Conservation (phyloP, 192 early-diverging fungal species). For the Gaertneriomyces sp. region DNA sequence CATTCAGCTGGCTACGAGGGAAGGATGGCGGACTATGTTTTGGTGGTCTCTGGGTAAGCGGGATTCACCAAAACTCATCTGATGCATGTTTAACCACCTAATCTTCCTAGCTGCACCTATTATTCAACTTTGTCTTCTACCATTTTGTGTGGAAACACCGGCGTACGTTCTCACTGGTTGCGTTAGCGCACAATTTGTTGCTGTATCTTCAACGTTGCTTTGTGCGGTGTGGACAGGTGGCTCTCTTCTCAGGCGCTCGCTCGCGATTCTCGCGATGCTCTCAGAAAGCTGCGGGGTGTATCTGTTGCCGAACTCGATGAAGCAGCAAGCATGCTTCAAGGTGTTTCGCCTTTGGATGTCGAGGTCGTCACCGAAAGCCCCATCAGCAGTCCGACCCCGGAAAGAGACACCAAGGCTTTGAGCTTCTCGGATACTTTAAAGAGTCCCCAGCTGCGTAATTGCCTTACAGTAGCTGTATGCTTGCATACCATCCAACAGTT, state of each 20-base stretch:
- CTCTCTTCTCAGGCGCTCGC: constrained; percentile 54
- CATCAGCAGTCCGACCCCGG: background rate
- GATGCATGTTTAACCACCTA: background rate
- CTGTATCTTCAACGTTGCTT: background rate
- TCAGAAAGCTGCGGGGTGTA: constrained; percentile 51
- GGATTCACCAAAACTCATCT: background rate
- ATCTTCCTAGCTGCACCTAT: constrained; percentile 44
- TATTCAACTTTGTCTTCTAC: constrained; percentile 62
- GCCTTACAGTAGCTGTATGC: constrained; percentile 61
- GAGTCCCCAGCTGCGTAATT: constrained; percentile 54
- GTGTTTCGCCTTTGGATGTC: too few species aligned
- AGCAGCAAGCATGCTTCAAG: constrained; percentile 54
- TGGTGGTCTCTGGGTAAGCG: constrained; percentile 45
- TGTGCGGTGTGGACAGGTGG: constrained; percentile 42
- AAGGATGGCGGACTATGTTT: constrained; percentile 72
- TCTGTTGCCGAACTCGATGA: constrained; percentile 49
- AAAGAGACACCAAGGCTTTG: background rate
- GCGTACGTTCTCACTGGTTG: constrained; percentile 10
- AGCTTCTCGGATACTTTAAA: constrained; percentile 4
- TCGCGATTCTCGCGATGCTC: constrained; percentile 58
- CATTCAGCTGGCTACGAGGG: constrained; percentile 43
- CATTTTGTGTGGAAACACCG: constrained; percentile 79
- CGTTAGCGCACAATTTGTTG: background rate
- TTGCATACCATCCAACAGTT: constrained; percentile 82
- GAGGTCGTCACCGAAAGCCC: background rate